Base-by-base conservation (phyloP, 257 asterid genomes). In the Penstemon newberryi region DNA sequence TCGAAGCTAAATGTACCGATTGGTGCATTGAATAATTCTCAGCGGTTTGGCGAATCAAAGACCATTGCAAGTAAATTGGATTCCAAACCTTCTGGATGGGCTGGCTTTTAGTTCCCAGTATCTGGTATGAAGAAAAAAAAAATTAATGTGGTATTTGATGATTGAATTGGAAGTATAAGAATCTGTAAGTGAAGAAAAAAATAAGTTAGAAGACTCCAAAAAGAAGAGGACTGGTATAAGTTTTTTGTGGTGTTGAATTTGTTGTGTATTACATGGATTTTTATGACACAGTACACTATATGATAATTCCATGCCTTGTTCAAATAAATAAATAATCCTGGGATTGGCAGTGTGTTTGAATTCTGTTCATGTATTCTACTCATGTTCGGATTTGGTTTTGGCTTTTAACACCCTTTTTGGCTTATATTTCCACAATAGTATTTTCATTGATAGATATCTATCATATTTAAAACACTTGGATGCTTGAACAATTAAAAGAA, bases 41-140 rank as follows among this genome's bases (percentile, higher is more conserved):
- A 74, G 81, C 88, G 83, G 2, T 77, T 83, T 69, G 82, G 77
- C 12, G 93, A 74, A 57, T 70, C 78, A 11, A 87, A 81, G 84
- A 81, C 75, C 66, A 50, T 65, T 25, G 90, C 70, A 41, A 85
- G 75, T 66, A 88, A 80, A 83, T 71, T 83, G 33, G 80, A 80
- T 37, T 60, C 95, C 60, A 95, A 86, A 74, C 99, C 99, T 58
- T 89, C 96, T 57, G 99, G 99, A 45, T 93, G 99, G 99, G 99
- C 97, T 67, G 99, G 99, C 47, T 93, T 83, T 73, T 83, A 77
- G 80, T 60, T 59, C 40, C 38, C 47, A 37, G 37, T 37, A 65
- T 37, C 63, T 15, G 38, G 52, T 54, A 62, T 25, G 33, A 25
- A 25, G 33, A 25, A 25, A 25, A 25, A 19, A 19, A 25, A 25